A percentile compares a stretch with the other conserved stretches of the same genome.
Evolutionary conservation across 2,329 filamentous ascomycete genomes (phyloP).

Genomic region (Aspergillus phoenicis): DNA sequence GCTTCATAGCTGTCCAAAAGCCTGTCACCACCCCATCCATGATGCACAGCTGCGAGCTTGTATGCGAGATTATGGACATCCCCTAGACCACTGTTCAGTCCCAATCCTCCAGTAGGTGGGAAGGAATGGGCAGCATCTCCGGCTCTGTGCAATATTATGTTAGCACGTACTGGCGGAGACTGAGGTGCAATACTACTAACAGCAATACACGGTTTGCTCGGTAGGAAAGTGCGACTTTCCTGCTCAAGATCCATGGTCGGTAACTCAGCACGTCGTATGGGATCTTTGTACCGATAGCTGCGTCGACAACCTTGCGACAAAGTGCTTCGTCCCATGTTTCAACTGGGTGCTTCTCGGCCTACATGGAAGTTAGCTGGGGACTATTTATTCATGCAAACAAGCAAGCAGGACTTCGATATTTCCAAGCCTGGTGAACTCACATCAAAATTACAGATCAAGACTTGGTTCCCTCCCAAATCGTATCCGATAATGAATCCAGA

Average conservation of each 20-base stretch:
- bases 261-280: constrained; percentile 45
- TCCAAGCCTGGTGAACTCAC: constrained; percentile 23
- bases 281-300: constrained; percentile 30
- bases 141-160: constrained; percentile 29
- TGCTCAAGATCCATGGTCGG: constrained; percentile 46
- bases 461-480: constrained; percentile 45
- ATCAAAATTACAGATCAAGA: constrained; percentile 51
- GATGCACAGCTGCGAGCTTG: constrained; percentile 43
- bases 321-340: constrained; percentile 41
- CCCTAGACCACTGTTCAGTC: constrained; percentile 57
- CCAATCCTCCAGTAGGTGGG: constrained; percentile 56
- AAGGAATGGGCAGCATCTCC: constrained; percentile 61
- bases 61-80: constrained; percentile 55
- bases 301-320: constrained; percentile 35
- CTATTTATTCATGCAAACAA: background rate
- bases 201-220: constrained; percentile 41
- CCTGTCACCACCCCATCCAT: constrained; percentile 28
- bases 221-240: constrained; percentile 46
- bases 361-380: background rate
- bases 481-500: constrained; percentile 52
- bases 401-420: background rate
- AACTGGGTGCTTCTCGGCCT: constrained; percentile 39
- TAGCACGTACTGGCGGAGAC: background rate
- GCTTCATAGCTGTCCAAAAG: constrained; percentile 42
- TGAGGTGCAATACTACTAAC: constrained; percentile 29